A percentile compares a stretch with the other conserved stretches of the same genome.
Evolutionary conservation across 1,284 basidiomycete genomes (phyloP).

Genomic region (Cryptococcus floricola): DNA sequence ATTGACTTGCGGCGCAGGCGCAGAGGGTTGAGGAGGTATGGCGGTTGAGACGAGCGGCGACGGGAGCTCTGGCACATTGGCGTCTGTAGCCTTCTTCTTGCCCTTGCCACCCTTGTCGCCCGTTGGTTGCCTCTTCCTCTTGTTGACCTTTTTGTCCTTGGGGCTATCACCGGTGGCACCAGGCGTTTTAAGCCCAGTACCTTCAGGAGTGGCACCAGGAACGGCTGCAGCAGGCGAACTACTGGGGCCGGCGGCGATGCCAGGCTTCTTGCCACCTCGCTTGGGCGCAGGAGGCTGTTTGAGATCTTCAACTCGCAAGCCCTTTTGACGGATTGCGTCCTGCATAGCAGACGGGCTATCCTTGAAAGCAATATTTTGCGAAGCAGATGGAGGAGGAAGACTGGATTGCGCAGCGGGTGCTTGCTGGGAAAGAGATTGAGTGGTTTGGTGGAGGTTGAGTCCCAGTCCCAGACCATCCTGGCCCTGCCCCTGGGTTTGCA

Average conservation of each 20-base stretch:
- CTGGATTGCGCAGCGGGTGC: conserved; percentile 1
- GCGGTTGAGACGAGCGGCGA: background rate
- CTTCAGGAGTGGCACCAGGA: conserved; percentile 17
- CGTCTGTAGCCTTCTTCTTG: background rate
- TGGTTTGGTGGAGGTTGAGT: background rate
- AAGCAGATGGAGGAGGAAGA: conserved; percentile 2
- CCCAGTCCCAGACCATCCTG: background rate
- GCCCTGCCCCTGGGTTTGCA: background rate
- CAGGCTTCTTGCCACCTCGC: conserved; percentile 17
- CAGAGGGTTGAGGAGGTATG: background rate
- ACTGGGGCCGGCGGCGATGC: conserved; percentile 8
- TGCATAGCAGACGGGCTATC: conserved; percentile 11
- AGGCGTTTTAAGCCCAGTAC: conserved; percentile 9
- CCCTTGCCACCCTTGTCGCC: conserved; percentile 7
- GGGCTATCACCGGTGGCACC: conserved; percentile 3
- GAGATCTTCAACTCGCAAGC: conserved; percentile 42
- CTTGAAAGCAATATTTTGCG: background rate
- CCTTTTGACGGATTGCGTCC: conserved; percentile 28
- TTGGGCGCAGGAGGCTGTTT: conserved; percentile 39
- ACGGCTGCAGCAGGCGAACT: background rate
- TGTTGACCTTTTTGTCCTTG: conserved; percentile 7
- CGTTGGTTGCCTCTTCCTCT: conserved; percentile 17
- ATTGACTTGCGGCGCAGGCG: conserved; percentile 6
- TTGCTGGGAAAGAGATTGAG: background rate
- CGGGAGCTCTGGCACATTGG: background rate